phyloP scores from a whole-genome alignment of 108 stramenopile genomes.

The Pseudonitzschia multiseries region DNA sequence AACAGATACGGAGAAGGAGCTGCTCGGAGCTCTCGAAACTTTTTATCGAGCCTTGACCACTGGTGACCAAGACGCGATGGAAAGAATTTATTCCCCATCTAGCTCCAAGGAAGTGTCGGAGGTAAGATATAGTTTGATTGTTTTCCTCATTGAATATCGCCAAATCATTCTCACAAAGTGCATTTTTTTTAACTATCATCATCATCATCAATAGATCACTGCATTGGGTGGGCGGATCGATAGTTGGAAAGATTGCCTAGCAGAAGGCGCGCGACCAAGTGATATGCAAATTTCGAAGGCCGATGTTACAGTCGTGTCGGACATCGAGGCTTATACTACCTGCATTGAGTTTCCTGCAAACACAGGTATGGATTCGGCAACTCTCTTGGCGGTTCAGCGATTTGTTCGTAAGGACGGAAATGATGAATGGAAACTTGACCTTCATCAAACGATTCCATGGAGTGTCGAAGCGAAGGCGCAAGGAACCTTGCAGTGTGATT shows the following conservation, averaged over 20 bases:
- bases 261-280: constrained; percentile 64
- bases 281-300: constrained; percentile 68
- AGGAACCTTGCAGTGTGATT: constrained; percentile 74
- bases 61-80: constrained; percentile 37
- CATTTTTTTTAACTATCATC: constrained; percentile 3
- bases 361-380: constrained; percentile 44
- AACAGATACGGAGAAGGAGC: constrained; percentile 5
- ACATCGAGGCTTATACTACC: constrained; percentile 64
- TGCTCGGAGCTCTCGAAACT: constrained; percentile 33
- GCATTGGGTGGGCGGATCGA: constrained; percentile 73
- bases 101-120: constrained; percentile 48
- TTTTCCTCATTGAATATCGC: background rate
- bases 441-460: constrained; percentile 87
- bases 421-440: constrained; percentile 62
- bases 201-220: constrained; percentile 27
- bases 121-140: constrained; percentile 24
- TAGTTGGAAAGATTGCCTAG: constrained; percentile 62
- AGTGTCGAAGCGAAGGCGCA: constrained; percentile 58
- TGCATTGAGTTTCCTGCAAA: constrained; percentile 71
- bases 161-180: background rate
- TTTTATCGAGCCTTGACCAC: constrained; percentile 69
- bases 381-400: constrained; percentile 65
- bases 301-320: constrained; percentile 54
- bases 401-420: constrained; percentile 43
- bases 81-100: constrained; percentile 17